Evolutionary conservation across 495 filamentous ascomycete genomes (phyloP).

Genomic region (Bombardia bombarda): DNA sequence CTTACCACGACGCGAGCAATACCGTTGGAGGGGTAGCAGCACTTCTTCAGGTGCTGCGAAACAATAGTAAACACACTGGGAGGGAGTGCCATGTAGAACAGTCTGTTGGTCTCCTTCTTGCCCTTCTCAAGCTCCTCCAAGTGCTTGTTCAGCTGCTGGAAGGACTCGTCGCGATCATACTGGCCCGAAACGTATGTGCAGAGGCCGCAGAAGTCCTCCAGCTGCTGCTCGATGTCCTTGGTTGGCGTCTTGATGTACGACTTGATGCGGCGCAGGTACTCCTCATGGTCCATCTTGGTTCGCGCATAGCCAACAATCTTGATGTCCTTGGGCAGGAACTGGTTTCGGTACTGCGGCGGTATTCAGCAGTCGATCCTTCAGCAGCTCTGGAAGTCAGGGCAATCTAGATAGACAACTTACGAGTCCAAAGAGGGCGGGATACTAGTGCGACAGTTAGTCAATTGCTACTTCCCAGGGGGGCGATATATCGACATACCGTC

Average conservation of each 20-base stretch:
- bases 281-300: slow-evolving; percentile 97
- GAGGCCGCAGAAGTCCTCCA: slow-evolving; percentile 77
- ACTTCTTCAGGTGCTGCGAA: slow-evolving; percentile 91
- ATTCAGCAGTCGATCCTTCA: slow-evolving; percentile 15
- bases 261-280: slow-evolving; percentile 87
- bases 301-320: slow-evolving; percentile 98
- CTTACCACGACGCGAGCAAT: slow-evolving; percentile 89
- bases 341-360: slow-evolving; percentile 75
- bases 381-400: background rate
- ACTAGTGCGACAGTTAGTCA: slow-evolving; percentile 50
- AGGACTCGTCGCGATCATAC: slow-evolving; percentile 96
- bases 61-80: slow-evolving; percentile 97
- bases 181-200: slow-evolving; percentile 94
- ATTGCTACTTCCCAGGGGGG: slow-evolving; percentile 11
- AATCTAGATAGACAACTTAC: slow-evolving; percentile 49
- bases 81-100: slow-evolving; percentile 99
- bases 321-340: slow-evolving; percentile 96
- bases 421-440: slow-evolving; percentile 95
- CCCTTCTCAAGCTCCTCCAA: slow-evolving; percentile 80
- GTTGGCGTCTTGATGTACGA: slow-evolving; percentile 98
- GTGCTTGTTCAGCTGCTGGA: slow-evolving; percentile 80
- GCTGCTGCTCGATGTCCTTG: slow-evolving; percentile 93
- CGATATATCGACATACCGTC: slow-evolving; percentile 60
- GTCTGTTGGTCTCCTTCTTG: slow-evolving; percentile 73
- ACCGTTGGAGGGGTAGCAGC: slow-evolving; percentile 85